These are phyloP conservation scores for Plicaturopsis crispa DNA, from an alignment of 768 basidiomycete genomes.

Conservation along the genomic window DNA sequence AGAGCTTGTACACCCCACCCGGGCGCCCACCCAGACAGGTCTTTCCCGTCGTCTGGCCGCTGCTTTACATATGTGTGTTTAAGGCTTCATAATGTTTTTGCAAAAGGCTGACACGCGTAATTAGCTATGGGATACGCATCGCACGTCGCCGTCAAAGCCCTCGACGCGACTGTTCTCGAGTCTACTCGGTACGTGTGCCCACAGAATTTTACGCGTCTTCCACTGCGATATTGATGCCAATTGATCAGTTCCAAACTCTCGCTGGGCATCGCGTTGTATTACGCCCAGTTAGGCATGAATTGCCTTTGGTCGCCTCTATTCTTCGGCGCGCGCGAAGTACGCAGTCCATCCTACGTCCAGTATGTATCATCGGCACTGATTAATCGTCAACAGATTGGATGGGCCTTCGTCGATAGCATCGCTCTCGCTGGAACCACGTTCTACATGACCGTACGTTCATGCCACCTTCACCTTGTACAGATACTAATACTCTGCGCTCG, in stretches of 20 bases:
- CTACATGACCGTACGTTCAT: constrained; percentile 47
- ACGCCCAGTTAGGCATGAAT: constrained; percentile 52
- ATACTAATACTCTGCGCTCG: constrained; percentile 4
- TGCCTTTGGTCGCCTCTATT: constrained; percentile 58
- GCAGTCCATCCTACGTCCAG: constrained; percentile 5
- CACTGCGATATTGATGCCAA: neutral
- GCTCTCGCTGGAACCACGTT: constrained; percentile 45
- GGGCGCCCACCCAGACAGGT: constrained; percentile 42
- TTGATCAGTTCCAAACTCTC: constrained; percentile 30
- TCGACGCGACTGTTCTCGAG: constrained; percentile 36
- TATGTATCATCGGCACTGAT: neutral
- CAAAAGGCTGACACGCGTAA: neutral
- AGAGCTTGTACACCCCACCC: constrained; percentile 45
- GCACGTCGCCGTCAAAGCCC: constrained; percentile 47
- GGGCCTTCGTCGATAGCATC: constrained; percentile 48
- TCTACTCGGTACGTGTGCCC: constrained; percentile 28
- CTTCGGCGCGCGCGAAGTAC: constrained; percentile 42
- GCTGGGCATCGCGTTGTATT: constrained; percentile 49
- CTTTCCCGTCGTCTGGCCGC: constrained; percentile 55
- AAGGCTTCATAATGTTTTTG: constrained; percentile 3
- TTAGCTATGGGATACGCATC: constrained; percentile 62
- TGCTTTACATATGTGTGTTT: constrained; percentile 30
- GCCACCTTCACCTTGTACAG: neutral
- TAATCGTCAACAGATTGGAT: constrained; percentile 30
- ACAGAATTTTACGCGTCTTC: constrained; percentile 1